These are phyloP conservation scores for Metschnikowia baotianmanensis DNA, from an alignment of 805 yeast species.

Conservation along the genomic window DNA sequence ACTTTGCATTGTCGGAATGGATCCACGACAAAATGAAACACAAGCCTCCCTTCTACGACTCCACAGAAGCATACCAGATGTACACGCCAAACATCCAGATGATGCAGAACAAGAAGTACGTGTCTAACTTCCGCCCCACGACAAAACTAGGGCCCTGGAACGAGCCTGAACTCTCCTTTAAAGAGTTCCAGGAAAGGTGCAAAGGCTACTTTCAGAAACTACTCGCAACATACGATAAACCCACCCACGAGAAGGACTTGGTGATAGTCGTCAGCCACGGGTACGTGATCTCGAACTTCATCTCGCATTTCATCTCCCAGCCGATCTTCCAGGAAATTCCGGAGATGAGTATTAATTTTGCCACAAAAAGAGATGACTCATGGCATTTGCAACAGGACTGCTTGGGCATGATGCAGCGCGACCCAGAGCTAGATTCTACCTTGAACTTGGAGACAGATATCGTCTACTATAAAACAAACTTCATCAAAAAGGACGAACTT, in stretches of 20 bases:
- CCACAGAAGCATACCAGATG: conserved; percentile 46
- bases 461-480: conserved; percentile 44
- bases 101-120: conserved; percentile 30
- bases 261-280: conserved; percentile 42
- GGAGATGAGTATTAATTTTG: conserved; percentile 36
- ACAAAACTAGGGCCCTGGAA: conserved; percentile 42
- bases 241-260: conserved; percentile 29
- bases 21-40: conserved; percentile 42
- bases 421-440: conserved; percentile 26
- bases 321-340: conserved; percentile 46
- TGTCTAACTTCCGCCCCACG: conserved; percentile 43
- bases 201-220: conserved; percentile 40
- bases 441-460: conserved; percentile 42
- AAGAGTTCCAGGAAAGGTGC: conserved; percentile 39
- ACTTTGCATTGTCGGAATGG: conserved; percentile 47
- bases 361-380: conserved; percentile 21
- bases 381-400: conserved; percentile 39
- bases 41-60: conserved; percentile 42
- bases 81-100: conserved; percentile 42
- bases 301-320: conserved; percentile 40
- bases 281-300: conserved; percentile 38
- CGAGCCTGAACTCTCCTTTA: conserved; percentile 39
- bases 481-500: conserved; percentile 36
- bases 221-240: conserved; percentile 42
- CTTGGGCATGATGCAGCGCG: conserved; percentile 26